phyloP scores from a whole-genome alignment of 805 yeast genomes.

The Lipomyces anomalus region DNA sequence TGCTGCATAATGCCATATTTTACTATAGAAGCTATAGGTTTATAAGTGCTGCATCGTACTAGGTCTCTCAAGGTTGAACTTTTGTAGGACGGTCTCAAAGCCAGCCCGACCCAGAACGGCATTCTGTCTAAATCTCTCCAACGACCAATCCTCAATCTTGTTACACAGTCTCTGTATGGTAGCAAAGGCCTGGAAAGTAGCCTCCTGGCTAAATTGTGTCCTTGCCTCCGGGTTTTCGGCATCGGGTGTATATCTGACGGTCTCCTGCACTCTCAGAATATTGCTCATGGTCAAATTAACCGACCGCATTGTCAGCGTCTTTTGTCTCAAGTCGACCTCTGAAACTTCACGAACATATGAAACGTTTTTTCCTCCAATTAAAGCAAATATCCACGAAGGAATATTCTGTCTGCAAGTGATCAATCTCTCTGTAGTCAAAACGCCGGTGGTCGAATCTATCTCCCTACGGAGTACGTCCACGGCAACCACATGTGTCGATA shows the following conservation, averaged over 20 bases:
- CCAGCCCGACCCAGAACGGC: conserved; percentile 78
- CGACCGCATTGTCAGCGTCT: conserved; percentile 73
- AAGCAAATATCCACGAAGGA: conserved; percentile 69
- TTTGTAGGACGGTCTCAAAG: conserved; percentile 69
- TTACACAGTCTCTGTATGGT: conserved; percentile 64
- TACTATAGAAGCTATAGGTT: no score
- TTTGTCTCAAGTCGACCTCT: conserved; percentile 62
- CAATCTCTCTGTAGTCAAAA: conserved; percentile 73
- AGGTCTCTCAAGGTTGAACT: conserved; percentile 12
- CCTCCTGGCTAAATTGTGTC: conserved; percentile 65
- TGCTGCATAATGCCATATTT: no score
- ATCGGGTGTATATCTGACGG: conserved; percentile 77
- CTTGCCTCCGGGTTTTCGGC: conserved; percentile 41
- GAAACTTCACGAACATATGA: conserved; percentile 87
- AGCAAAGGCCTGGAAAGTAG: conserved; percentile 83
- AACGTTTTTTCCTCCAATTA: conserved; percentile 67
- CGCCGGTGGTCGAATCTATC: conserved; percentile 46
- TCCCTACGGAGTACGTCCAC: conserved; percentile 83
- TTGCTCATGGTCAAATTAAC: conserved; percentile 77
- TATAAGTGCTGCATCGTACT: no score
- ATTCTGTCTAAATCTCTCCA: conserved; percentile 81
- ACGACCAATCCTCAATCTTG: conserved; percentile 87
- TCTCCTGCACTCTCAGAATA: conserved; percentile 73
- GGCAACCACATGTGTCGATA: conserved; percentile 85
- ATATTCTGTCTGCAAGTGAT: conserved; percentile 83